Base-by-base conservation (phyloP, 2,329 filamentous ascomycete genomes). In the Aspergillus texensis region DNA sequence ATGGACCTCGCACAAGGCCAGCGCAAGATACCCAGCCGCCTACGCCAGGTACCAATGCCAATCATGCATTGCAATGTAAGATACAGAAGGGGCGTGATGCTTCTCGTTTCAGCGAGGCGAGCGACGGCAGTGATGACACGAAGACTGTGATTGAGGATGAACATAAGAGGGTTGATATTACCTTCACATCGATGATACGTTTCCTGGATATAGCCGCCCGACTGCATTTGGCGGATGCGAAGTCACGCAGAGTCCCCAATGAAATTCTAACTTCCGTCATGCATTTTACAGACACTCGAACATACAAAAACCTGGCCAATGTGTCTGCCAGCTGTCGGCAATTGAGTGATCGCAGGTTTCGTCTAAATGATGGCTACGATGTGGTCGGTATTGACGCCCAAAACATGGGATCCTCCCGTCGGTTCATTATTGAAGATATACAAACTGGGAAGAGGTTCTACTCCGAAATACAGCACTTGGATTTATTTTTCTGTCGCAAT, bases 231-330 rank as follows among this genome's bases (percentile, higher is more conserved):
- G 46, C 30, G 12, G 50, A 54, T 19, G 34, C 56, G 16, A 52
- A 26, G 24, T 68, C 68, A n/a, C n/a, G 24, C 16, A 30, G 55
- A 1, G 41, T 70, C 24, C 65, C 68, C 6, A 69, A 67, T 26
- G 68, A 70, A 56, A 63, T 68, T 26, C 19, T 70, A 50, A 34
- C 58, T 12, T 30, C 32, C 14, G 61, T 70, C 55, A 69, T 70
- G 68, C 50, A 62, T 11, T 54, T 57, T n/a, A 60, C 64, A 6
- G 68, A 70, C 57, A 34, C 50, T 6, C 61, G 28, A 30, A 70
- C 68, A 6, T 69, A 63, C 34, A 55, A 60, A 12, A 45, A 36
- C 2, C 60, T 70, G 36, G 58, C 59, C 28, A 64, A 45, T 36
- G 36, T 61, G 24, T 69, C 65, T 10, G 41, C 64, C 21, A 65